Evolutionary conservation across 1,284 basidiomycete genomes (phyloP), one percentile per base, ranked within the genome.

Genomic region (Trichosporon inkin): DNA sequence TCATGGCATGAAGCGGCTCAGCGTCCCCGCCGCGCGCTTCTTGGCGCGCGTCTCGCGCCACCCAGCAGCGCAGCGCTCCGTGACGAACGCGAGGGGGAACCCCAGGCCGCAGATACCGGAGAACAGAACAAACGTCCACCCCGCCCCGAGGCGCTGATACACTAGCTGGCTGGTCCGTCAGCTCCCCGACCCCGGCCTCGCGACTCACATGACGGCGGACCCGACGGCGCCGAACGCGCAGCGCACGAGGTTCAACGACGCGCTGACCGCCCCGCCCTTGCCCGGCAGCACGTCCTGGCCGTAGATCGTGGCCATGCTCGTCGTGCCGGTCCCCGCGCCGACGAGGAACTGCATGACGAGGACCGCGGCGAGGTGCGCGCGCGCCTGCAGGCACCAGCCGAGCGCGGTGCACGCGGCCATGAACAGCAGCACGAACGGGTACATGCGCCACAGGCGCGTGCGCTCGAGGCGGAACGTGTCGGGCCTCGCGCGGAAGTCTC

Each of bases 161-260:
- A 78, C 62, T 11, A 73, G 58, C 60, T 73, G 69, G 20, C 47
- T 49, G 47, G 6, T n/a, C 13, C 5, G 47, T 49, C 47, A 49
- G 47, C 47, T 2, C 11, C 36, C 36, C 36, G 6, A 13, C 36
- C 3, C 36, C 11, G 6, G 13, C 13, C 36, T 13, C 11, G 2
- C n/a, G 1, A 66, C 67, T 66, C 35, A 70, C 67, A 77, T 68
- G 49, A 66, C 64, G 3, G 67, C 70, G 4, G 72, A 71, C 1
- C 73, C 74, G 10, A 73, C 62, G 0, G 78, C 77, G 6, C 74
- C 77, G 28, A 78, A 72, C 1, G 76, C 58, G 55, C 78, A 79
- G 22, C 77, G 67, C 1, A 77, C 71, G 8, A 78, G 67, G 56
- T 78, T 78, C 56, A 77, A 67, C 67, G 72, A 72, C 32, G 75